Base-by-base conservation (phyloP, 2,329 filamentous ascomycete species). In the Microascus cirrosus region DNA sequence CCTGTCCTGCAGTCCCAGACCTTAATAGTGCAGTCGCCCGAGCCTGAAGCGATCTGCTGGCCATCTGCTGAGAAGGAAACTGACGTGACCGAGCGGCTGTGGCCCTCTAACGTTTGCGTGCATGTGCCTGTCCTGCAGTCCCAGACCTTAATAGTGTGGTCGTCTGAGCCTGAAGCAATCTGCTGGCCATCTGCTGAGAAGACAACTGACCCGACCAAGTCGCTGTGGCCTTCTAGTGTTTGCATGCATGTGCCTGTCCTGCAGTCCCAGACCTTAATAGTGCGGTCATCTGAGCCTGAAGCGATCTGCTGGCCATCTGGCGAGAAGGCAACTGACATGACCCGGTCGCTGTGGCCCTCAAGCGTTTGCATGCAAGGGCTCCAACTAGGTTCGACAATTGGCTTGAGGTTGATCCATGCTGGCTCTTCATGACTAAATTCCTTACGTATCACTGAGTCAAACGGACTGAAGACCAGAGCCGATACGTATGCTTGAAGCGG, bases 401-500 rank as follows among this genome's bases (percentile, higher is more conserved):
- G 12, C 25, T 56, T 56, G n/a, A n/a, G 1, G 24, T n/a, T 15
- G 15, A 48, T n/a, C 36, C 36, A 56, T 34, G 25, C 3, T 2
- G 54, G 36, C 54, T 48, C 36, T 35, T 48, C 54, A 34, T 34
- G 1, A 12, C 6, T 56, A 34, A 56, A 56, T 48, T 32, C 24
- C 11, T 32, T 20, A 22, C 42, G 54, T 56, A 50, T 50, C 51
- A 55, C 42, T 20, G 36, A 28, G 36, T 22, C 2, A 48, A 50
- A 48, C 3, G 39, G 54, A 34, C 54, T 65, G 59, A 73, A 73
- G 56, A 65, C 59, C 25, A 64, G 67, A 15, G 59, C 68, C 15
- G 62, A 69, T 20, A 56, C 61, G 59, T 73, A 73, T 20, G 63
- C 54, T 60, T 73, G 69, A 3, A 65, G 62, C 24, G 69, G 64